Base-by-base conservation (phyloP, 768 basidiomycete species). In the Rickenella mellea region DNA sequence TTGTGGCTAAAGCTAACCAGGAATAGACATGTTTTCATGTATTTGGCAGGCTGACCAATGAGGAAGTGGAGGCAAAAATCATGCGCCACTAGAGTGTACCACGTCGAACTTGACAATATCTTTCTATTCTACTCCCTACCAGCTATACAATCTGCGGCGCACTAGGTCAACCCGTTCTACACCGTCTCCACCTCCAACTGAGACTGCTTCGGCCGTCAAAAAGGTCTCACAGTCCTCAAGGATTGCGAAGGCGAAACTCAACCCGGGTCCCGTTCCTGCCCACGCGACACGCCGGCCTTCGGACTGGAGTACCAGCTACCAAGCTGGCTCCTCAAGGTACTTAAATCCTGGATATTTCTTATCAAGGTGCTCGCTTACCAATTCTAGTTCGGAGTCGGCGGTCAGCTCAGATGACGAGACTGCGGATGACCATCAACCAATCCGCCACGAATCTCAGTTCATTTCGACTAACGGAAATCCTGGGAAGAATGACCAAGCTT, bases 231-330 rank as follows among this genome's bases (percentile, higher is more conserved):
- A 12, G 12, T 31, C 12, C n/a, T n/a, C n/a, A n/a, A n/a, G n/a
- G n/a, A n/a, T n/a, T n/a, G n/a, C n/a, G n/a, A n/a, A n/a, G 51
- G 27, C 51, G 48, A 3, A 55, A 49, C 29, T 51, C 58, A 22
- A 46, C 57, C 45, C 51, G 51, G 22, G 42, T 51, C 31, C 45
- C 21, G 44, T 30, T 28, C 40, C 40, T 33, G 27, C 45, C 14
- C 56, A 46, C 2, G 59, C 55, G 19, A 46, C 57, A 22, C 48
- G 50, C 29, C 58, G 62, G 44, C 60, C 60, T 45, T 54, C 78
- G 50, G 86, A 80, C 50, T 77, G 86, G 79, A 90, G 84, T 54
- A 88, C 86, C 10, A 89, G 86, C 50, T 90, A 90, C 61, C 82
- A 87, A 45, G 87, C 80, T 22, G 87, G 87, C 33, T 85, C 85